Evolutionary conservation across 257 asterid species (phyloP), one percentile per base, ranked within the genome.

Genomic region (Galeopsis tetrahit): DNA sequence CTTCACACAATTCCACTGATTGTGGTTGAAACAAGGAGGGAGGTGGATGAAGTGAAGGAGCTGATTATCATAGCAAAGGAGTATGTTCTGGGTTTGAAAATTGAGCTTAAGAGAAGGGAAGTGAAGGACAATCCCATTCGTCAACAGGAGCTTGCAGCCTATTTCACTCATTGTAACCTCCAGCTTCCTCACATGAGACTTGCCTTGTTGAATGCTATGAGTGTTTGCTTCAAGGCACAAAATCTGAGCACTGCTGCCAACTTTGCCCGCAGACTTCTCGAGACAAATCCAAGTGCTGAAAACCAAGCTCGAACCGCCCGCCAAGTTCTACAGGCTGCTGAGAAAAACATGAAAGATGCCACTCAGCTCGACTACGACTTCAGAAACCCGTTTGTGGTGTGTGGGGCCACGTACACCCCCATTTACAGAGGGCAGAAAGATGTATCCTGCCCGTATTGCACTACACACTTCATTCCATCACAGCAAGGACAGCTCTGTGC

Each of bases 341-440:
- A 88, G 82, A 90, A 75, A 82, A 86, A 86, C 62, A 84, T 85
- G 96, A 82, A 15, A 44, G 98, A 93, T 77, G 84, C 84, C 1
- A 42, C 86, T 7, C 85, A 85, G 74, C 80, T 92, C 68, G 89
- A 92, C 68, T 92, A 92, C 42, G 97, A 93, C 73, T 90, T 93
- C 64, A 85, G 98, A 78, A 93, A 90, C 63, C 98, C 98, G 7
- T 93, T 93, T 43, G 91, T 93, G 34, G 82, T 88, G 4, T 93
- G 98, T 71, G 98, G 96, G 35, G 95, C 98, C 33, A 90, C 98
- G 3, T 86, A 83, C 60, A 87, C 87, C 56, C 98, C 97, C 2
- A 92, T 92, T 60, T 92, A 92, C 83, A 78, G 91, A 34, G 98
- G 98, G 33, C 98, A 92, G 84, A 90, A 79, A 80, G 90, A 92